Evolutionary conservation across 805 yeast genomes (phyloP).

Genomic region (Candida sanyiensis): DNA sequence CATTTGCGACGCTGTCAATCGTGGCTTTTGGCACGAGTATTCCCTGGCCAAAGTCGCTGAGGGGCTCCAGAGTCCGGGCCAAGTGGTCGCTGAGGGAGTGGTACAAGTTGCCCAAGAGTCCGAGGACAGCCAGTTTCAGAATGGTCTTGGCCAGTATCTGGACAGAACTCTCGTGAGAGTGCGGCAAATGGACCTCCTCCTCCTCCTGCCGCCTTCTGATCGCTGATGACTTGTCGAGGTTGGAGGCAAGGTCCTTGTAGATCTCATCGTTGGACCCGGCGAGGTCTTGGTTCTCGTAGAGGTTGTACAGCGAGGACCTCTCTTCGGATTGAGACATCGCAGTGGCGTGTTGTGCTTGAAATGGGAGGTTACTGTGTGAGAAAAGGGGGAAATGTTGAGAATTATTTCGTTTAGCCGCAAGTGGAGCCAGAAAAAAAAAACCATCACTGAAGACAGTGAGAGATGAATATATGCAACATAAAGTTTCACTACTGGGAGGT

Average conservation of each 20-base stretch:
- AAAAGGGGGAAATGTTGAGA: background rate
- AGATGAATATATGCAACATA: too few relatives aligned
- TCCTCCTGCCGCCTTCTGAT: slow-evolving; percentile 1
- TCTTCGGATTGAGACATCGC: slow-evolving; percentile 8
- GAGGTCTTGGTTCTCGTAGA: slow-evolving; percentile 6
- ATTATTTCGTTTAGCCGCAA: too few relatives aligned
- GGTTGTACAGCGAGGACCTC: slow-evolving; percentile 7
- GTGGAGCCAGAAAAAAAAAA: background rate
- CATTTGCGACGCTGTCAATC: background rate
- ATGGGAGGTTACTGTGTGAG: background rate
- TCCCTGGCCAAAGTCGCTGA: slow-evolving; percentile 1
- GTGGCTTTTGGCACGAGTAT: background rate
- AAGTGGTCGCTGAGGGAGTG: slow-evolving; percentile 7
- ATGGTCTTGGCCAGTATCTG: background rate
- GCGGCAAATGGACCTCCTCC: slow-evolving; percentile 3
- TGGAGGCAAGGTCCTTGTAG: slow-evolving; percentile 9
- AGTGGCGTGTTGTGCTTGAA: background rate
- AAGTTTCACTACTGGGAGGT: too few relatives aligned
- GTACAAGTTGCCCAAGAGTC: slow-evolving; percentile 8
- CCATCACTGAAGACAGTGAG: too few relatives aligned
- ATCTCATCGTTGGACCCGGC: slow-evolving; percentile 8
- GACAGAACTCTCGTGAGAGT: background rate
- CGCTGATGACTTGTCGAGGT: slow-evolving; percentile 5
- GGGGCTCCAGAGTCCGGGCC: slow-evolving; percentile 1
- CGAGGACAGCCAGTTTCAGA: background rate